phyloP scores from a whole-genome alignment of 2,329 filamentous ascomycete genomes.

The Westerdykella ornata region DNA sequence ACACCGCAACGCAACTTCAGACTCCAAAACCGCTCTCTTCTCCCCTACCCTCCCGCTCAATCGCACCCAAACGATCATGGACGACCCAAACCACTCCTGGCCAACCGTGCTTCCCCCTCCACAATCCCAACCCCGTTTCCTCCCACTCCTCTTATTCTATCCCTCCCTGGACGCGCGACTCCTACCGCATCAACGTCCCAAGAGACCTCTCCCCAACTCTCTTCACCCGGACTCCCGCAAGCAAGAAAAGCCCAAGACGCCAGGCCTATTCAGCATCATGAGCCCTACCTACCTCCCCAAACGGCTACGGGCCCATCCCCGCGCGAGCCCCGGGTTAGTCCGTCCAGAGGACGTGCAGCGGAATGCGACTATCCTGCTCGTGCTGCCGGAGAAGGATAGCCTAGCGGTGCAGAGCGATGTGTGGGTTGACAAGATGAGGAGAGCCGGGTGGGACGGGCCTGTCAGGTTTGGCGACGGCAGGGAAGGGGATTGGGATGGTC shows the following conservation, averaged over 20 bases:
- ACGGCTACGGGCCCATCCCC: slow-evolving; percentile 33
- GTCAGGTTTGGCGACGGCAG: slow-evolving; percentile 33
- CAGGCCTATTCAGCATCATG: slow-evolving; percentile 37
- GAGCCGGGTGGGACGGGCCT: slow-evolving; percentile 26
- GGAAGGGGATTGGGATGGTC: slow-evolving; percentile 3
- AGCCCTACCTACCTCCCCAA: slow-evolving; percentile 39
- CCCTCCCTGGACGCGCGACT: slow-evolving; percentile 39
- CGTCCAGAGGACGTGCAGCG: slow-evolving; percentile 32
- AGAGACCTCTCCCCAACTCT: slow-evolving; percentile 31
- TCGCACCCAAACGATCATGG: slow-evolving; percentile 25
- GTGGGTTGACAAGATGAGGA: slow-evolving; percentile 39
- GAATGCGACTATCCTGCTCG: slow-evolving; percentile 38
- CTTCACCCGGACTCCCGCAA: slow-evolving; percentile 29
- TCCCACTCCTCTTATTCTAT: slow-evolving; percentile 41
- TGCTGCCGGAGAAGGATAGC: slow-evolving; percentile 38
- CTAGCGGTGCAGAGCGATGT: slow-evolving; percentile 40
- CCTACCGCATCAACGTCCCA: slow-evolving; percentile 37
- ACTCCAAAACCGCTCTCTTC: slow-evolving; percentile 4
- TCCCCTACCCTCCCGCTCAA: slow-evolving; percentile 26
- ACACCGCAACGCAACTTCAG: neutral
- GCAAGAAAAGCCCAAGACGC: slow-evolving; percentile 24
- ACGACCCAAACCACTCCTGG: slow-evolving; percentile 31
- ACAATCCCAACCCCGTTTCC: slow-evolving; percentile 27
- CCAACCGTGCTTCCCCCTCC: slow-evolving; percentile 32
- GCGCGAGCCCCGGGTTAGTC: slow-evolving; percentile 38